These are phyloP conservation scores for Gnaphalium uliginosum DNA, from an alignment of 129 eudicot species.

Conservation along the genomic window DNA sequence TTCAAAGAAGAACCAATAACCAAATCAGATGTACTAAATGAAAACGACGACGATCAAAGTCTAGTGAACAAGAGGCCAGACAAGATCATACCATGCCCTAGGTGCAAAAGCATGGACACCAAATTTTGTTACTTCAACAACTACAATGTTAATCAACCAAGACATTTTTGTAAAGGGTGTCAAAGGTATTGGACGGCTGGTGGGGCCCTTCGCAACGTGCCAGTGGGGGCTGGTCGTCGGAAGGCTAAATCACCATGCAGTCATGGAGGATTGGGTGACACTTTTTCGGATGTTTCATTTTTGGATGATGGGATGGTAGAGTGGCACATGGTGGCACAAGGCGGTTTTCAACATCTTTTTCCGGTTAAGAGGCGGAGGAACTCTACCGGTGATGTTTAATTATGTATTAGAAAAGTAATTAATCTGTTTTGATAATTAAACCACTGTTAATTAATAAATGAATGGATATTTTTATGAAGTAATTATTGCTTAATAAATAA, in stretches of 20 bases:
- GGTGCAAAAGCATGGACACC: constrained; percentile 87
- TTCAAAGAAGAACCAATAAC: constrained; percentile 34
- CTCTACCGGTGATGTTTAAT: constrained; percentile 38
- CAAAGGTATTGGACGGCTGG: constrained; percentile 93
- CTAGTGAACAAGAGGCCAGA: constrained; percentile 62
- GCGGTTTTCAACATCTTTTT: constrained; percentile 44
- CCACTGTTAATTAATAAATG: constrained; percentile 22
- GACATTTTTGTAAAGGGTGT: constrained; percentile 84
- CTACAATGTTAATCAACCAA: constrained; percentile 80
- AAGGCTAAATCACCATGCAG: constrained; percentile 53
- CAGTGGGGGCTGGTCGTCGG: constrained; percentile 82
- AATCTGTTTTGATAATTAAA: constrained; percentile 14
- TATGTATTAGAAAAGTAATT: constrained; percentile 29
- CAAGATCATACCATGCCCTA: constrained; percentile 81
- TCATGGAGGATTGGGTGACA: constrained; percentile 35
- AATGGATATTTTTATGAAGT: constrained; percentile 18
- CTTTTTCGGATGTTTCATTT: constrained; percentile 46
- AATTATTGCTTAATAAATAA: constrained; percentile 25
- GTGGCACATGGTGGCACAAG: constrained; percentile 51
- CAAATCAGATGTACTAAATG: constrained; percentile 14
- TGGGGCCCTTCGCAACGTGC: constrained; percentile 81
- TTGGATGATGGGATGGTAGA: constrained; percentile 53
- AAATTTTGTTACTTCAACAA: constrained; percentile 87
- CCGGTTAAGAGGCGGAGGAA: constrained; percentile 63
- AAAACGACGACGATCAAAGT: constrained; percentile 7